A percentile compares a stretch with the other conserved stretches of the same genome.
These are phyloP conservation scores for Fusarium udum DNA, from an alignment of 2,329 filamentous ascomycete genomes.

Conservation along the genomic window DNA sequence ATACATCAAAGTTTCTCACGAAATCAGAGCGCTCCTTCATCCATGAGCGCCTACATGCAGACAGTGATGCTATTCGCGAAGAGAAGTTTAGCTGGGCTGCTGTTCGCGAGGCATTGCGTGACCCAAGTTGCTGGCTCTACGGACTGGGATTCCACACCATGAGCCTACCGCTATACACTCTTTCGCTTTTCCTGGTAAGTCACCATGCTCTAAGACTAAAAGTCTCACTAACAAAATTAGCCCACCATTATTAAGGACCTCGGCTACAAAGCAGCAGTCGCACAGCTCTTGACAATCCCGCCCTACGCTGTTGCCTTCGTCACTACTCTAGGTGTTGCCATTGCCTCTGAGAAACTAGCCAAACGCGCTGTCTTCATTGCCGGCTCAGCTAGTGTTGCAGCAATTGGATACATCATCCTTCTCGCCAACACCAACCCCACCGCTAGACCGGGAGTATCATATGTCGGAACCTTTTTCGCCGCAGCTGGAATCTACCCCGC, in stretches of 20 bases:
- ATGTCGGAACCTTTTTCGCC: conserved; percentile 69
- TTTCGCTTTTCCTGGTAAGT: conserved; percentile 63
- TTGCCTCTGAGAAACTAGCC: conserved; percentile 66
- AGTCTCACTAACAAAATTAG: not conserved
- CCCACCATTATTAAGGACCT: conserved; percentile 65
- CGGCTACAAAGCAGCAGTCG: conserved; percentile 62
- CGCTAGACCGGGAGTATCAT: conserved; percentile 64
- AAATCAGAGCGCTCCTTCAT: conserved; percentile 66
- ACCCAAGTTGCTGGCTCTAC: conserved; percentile 79
- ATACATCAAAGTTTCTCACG: conserved; percentile 66
- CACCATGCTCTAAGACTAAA: not conserved
- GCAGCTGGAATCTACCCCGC: conserved; percentile 75
- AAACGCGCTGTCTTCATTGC: conserved; percentile 72
- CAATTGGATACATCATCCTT: conserved; percentile 70
- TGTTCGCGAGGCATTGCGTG: conserved; percentile 69
- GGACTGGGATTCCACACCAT: conserved; percentile 77
- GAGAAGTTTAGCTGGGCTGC: conserved; percentile 76
- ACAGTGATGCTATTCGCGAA: conserved; percentile 74
- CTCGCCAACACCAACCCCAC: conserved; percentile 59
- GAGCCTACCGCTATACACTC: conserved; percentile 68
- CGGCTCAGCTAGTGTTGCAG: conserved; percentile 63
- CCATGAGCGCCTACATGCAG: conserved; percentile 69
- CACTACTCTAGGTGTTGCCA: conserved; percentile 66
- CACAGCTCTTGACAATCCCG: conserved; percentile 69
- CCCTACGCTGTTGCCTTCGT: conserved; percentile 71